Percentiles rank a stretch among this genome's conserved stretches.
Conservation (phyloP, 140 eudicot species). For the Senecio squalidus region DNA sequence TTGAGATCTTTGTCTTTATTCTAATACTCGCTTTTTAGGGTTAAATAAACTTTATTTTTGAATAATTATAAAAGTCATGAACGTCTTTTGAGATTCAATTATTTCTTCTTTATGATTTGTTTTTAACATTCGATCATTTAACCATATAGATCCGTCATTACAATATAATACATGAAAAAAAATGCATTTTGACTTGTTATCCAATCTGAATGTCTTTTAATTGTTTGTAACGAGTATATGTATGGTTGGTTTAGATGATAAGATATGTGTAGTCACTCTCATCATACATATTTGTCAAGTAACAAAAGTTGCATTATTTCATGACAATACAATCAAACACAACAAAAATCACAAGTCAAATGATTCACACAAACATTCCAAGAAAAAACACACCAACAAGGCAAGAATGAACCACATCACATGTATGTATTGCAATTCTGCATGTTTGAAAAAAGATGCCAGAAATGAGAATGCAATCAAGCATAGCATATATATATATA, state of each 20-base stretch:
- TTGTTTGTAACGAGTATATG: neutral
- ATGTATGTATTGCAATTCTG: slow-evolving; percentile 20
- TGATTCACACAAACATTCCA: slow-evolving; percentile 3
- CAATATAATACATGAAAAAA: too few species aligned
- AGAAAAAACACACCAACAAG: slow-evolving; percentile 16
- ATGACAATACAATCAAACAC: slow-evolving; percentile 17
- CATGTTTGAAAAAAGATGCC: slow-evolving; percentile 16
- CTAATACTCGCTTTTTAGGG: too few species aligned
- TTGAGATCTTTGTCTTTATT: too few species aligned
- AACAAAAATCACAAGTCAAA: slow-evolving; percentile 5
- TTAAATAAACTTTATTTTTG: too few species aligned
- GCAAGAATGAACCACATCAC: slow-evolving; percentile 20
- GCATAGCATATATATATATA: too few species aligned
- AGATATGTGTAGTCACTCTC: slow-evolving; percentile 16
- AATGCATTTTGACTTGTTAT: too few species aligned
- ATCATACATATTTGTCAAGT: slow-evolving; percentile 21
- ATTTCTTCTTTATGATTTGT: too few species aligned
- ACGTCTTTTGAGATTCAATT: too few species aligned
- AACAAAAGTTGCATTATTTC: slow-evolving; percentile 26
- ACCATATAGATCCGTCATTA: too few species aligned
- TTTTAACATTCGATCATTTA: too few species aligned
- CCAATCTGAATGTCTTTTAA: neutral
- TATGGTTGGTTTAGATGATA: slow-evolving; percentile 7
- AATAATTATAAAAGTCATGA: too few species aligned
- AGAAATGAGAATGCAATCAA: slow-evolving; percentile 23